Conservation (phyloP, 371 early-diverging fungal genomes). For the Mucor lusitanicus region DNA sequence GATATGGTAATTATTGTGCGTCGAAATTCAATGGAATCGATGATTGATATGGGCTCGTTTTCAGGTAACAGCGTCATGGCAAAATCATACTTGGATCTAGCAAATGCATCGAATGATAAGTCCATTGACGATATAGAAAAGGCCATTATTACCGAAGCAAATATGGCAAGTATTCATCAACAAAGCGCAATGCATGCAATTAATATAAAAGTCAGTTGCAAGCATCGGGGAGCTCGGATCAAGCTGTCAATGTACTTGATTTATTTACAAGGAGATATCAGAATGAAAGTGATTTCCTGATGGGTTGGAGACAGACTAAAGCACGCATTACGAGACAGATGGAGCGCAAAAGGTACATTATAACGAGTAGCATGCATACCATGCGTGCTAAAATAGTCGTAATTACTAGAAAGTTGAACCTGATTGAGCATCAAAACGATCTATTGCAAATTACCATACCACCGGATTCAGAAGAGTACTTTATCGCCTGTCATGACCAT, state of each 20-base stretch:
- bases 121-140: conserved; percentile 34
- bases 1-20: conserved; percentile 18
- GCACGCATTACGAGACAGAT: conserved; percentile 8
- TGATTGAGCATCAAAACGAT: not conserved
- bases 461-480: conserved; percentile 13
- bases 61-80: conserved; percentile 22
- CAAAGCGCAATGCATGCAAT: not conserved
- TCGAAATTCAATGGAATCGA: not conserved
- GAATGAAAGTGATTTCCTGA: conserved; percentile 24
- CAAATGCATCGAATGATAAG: conserved; percentile 11
- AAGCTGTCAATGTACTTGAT: conserved; percentile 23
- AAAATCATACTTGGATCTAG: conserved; percentile 24
- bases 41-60: not conserved
- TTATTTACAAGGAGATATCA: conserved; percentile 21
- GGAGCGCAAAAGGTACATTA: conserved; percentile 5
- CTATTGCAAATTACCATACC: not conserved
- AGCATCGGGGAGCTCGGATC: conserved; percentile 24
- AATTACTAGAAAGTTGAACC: not conserved
- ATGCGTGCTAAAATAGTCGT: no score
- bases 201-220: conserved; percentile 17
- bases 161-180: conserved; percentile 23
- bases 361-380: not conserved
- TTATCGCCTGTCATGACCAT: conserved; percentile 6
- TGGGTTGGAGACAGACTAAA: conserved; percentile 32
- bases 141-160: conserved; percentile 21